These are phyloP conservation scores for Phialocephala subalpina DNA, from an alignment of 2,329 filamentous ascomycete species.

Conservation along the genomic window DNA sequence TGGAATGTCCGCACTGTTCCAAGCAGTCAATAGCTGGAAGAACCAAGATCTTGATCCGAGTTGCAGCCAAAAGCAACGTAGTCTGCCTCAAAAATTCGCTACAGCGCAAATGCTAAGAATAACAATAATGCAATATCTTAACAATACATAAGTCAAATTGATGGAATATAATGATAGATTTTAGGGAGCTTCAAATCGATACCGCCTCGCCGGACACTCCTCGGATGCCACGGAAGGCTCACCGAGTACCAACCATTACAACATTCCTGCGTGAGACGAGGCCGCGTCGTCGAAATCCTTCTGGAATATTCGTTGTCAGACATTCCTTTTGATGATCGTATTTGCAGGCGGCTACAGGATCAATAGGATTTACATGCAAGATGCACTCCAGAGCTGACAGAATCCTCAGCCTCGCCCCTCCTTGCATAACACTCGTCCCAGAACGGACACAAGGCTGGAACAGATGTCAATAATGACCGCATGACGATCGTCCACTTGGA, in stretches of 20 bases:
- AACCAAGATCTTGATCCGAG: no score
- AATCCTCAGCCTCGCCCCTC: background rate
- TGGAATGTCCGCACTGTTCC: no score
- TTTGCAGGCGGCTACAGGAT: background rate
- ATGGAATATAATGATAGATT: background rate
- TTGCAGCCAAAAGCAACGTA: no score
- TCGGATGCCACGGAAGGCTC: background rate
- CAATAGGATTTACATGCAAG: constrained; percentile 1
- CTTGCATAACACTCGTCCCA: background rate
- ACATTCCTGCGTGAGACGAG: background rate
- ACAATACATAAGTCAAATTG: background rate
- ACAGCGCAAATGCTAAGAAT: background rate
- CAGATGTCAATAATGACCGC: background rate
- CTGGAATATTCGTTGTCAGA: constrained; percentile 1
- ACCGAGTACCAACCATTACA: background rate
- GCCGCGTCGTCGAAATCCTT: constrained; percentile 3
- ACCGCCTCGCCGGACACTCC: background rate
- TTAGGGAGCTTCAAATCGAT: background rate
- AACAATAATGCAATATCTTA: background rate
- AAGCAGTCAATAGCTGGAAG: no score
- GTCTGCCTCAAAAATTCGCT: no score
- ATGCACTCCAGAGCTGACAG: background rate
- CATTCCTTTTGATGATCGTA: background rate
- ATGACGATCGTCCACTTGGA: constrained; percentile 6
- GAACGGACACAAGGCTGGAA: background rate